These are phyloP conservation scores for Schizosaccharomyces versatilis DNA, from an alignment of 1,139 yeast species.

Conservation along the genomic window DNA sequence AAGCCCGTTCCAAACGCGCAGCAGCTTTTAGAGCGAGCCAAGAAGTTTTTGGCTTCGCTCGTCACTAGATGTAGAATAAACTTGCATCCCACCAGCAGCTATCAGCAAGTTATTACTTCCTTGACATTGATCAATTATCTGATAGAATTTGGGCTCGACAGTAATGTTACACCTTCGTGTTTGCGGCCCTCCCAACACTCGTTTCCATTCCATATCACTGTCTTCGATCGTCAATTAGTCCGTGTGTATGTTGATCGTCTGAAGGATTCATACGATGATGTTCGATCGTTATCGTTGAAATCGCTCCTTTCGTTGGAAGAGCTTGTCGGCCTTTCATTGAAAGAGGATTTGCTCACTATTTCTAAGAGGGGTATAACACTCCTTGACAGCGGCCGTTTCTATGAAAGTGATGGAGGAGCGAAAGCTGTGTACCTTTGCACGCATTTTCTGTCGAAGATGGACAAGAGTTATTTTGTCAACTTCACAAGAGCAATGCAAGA, in stretches of 20 bases:
- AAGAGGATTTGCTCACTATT: background rate
- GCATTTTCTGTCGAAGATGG: background rate
- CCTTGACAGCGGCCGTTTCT: slow-evolving; percentile 21
- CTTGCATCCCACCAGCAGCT: background rate
- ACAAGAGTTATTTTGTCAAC: background rate
- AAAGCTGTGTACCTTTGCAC: slow-evolving; percentile 29
- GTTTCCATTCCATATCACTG: slow-evolving; percentile 26
- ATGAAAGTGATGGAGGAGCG: slow-evolving; percentile 47
- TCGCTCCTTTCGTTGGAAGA: background rate
- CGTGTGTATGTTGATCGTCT: slow-evolving; percentile 37
- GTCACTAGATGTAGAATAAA: background rate
- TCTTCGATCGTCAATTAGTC: slow-evolving; percentile 24
- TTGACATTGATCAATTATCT: background rate
- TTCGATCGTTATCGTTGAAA: slow-evolving; percentile 23
- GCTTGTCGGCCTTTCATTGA: background rate
- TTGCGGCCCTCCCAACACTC: slow-evolving; percentile 13
- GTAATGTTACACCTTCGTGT: background rate
- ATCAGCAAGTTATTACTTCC: background rate
- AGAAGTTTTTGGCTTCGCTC: background rate
- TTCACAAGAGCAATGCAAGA: background rate
- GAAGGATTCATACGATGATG: slow-evolving; percentile 53
- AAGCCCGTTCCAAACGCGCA: background rate
- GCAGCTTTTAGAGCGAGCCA: background rate
- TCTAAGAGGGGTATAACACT: background rate
- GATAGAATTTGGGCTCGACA: background rate